Base-by-base conservation (phyloP, 2,329 filamentous ascomycete genomes). In the Aspergillus sp. region DNA sequence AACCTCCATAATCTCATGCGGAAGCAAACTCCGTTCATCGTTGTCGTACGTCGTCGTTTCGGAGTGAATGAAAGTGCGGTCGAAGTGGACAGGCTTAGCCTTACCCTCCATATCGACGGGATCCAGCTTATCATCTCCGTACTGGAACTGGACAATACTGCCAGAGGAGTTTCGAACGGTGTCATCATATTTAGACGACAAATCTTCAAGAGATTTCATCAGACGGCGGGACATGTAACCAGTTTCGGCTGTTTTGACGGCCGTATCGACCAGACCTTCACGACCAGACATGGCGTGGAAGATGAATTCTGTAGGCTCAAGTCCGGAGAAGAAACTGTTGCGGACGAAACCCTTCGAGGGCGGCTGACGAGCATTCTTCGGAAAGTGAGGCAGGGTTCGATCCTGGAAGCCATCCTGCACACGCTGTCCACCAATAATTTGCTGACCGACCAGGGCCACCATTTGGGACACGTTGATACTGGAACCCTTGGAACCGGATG, bases 401-500 rank as follows among this genome's bases (percentile, higher is more conserved):
- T 97, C 93, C 69, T 97, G 93, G 74, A 99, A 99, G 6, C 94
- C 94, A 73, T 99, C 90, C 42, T 90, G 83, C 30, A 99, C 92
- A 82, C 94, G 92, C 65, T 89, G 84, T 45, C 91, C 90, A 54
- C 89, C 89, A 65, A 99, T 97, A 82, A 97, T 96, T 64, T 99
- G 94, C 74, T 99, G 94, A 47, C 94, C 94, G 67, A 99, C 94
- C 53, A 92, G 86, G 51, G 94, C 93, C 68, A 97, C 89, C 94
- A 99, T 99, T 76, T 99, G 94, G 8, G 94, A 94, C 32, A 99
- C 94, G 79, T 99, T 99, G 78, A 99, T 95, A 63, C 90, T 88
- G 4, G 91, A 96, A 69, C 94, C 94, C 73, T 99, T 99, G 49
- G 93, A 97, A 45, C 94, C 94, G 11, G 90, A 97, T 56, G 90